Base-by-base conservation (phyloP, 2,329 filamentous ascomycete genomes). In the Penicillium frequentans region DNA sequence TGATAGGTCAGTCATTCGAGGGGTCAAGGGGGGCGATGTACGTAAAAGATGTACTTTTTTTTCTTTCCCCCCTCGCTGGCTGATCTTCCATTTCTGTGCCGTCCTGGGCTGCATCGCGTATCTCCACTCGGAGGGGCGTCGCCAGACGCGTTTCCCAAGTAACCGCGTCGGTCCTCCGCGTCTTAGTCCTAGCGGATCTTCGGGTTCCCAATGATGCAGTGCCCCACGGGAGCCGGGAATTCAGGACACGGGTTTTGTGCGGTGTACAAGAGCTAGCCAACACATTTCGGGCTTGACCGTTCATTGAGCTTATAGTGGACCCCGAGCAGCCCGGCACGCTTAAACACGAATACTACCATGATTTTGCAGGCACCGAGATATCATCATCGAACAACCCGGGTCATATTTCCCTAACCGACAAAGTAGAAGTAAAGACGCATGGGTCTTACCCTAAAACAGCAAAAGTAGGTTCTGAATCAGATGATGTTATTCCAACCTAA, bases 111-210 rank as follows among this genome's bases (percentile, higher is more conserved):
- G 52, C 29, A 50, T 49, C 45, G 31, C 27, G 29, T 24, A 31
- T 44, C 50, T 46, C 50, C 50, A 53, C 50, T 47, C 42, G 45
- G 39, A 39, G 46, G 51, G 56, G 53, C 48, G 29, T 61, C 57
- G 59, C 56, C 56, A 60, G 54, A 61, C 63, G 64, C 63, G 66
- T 68, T 67, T 64, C 66, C 66, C 47, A 64, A 68, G 66, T 67
- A 68, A 68, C 66, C 66, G 66, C 62, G 64, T 64, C 54, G 55
- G 48, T 47, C 39, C 58, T 64, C 47, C 58, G 59, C 64, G 59
- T 63, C 19, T 23, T 13, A 39, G 19, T 42, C 62, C 56, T 47
- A 43, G 57, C 53, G 58, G 62, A 60, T 62, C 58, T 29, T 60
- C 63, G 52, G 52, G 52, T 42, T 49, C 14, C 48, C 55, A 55